phyloP scores from a whole-genome alignment of 1,284 basidiomycete genomes.

The Sporisorium reilianum region DNA sequence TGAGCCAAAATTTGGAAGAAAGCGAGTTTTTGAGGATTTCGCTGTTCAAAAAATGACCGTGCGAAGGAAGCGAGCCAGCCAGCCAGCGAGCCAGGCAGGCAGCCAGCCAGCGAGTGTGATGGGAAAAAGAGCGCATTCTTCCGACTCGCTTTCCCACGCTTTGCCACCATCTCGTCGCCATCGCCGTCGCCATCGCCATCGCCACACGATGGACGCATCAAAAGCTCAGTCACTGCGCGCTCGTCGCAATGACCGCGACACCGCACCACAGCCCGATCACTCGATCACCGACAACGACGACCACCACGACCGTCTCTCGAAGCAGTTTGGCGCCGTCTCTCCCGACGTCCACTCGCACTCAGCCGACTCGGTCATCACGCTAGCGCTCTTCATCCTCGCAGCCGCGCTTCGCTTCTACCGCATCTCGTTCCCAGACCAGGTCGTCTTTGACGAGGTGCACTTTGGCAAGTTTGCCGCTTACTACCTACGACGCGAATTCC shows the following conservation, averaged over 20 bases:
- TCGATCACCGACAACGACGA: neutral
- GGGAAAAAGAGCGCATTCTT: neutral
- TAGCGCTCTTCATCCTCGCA: slow-evolving; percentile 49
- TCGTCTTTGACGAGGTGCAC: slow-evolving; percentile 69
- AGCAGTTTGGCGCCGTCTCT: slow-evolving; percentile 9
- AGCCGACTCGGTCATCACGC: slow-evolving; percentile 30
- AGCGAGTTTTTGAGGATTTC: neutral
- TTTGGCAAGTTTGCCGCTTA: slow-evolving; percentile 69
- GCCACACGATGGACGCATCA: slow-evolving; percentile 21
- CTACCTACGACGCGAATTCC: slow-evolving; percentile 75
- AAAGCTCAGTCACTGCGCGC: slow-evolving; percentile 34
- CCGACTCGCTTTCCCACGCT: no score
- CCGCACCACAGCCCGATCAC: slow-evolving; percentile 4
- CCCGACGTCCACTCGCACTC: slow-evolving; percentile 31
- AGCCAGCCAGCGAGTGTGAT: neutral
- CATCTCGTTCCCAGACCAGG: slow-evolving; percentile 60
- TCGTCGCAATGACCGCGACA: slow-evolving; percentile 22
- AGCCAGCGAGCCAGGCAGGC: no score
- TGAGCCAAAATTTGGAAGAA: neutral
- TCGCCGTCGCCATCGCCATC: slow-evolving; percentile 11
- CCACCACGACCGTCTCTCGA: slow-evolving; percentile 14
- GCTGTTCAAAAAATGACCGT: slow-evolving; percentile 8
- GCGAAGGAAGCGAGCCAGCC: no score
- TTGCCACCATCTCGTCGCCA: no score
- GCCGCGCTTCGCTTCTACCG: slow-evolving; percentile 53